A percentile compares a stretch with the other conserved stretches of the same genome.
Evolutionary conservation across 2,329 filamentous ascomycete species (phyloP).

Genomic region (Sclerotinia trifoliorum): DNA sequence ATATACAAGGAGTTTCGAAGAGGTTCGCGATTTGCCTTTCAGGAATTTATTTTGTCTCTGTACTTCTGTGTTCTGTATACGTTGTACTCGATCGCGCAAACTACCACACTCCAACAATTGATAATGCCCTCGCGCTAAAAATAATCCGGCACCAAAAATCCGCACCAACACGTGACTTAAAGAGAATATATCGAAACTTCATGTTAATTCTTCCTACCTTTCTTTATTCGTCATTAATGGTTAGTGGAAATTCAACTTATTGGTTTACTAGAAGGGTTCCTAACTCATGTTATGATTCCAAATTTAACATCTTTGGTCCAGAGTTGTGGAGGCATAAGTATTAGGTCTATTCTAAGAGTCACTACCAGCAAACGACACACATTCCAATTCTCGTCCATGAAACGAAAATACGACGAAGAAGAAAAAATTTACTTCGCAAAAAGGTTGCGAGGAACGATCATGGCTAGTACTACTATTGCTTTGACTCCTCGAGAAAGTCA

Average conservation of each 20-base stretch:
- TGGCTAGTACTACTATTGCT: slow-evolving; percentile 43
- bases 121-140: slow-evolving; percentile 18
- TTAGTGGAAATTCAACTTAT: background rate
- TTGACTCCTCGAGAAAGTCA: slow-evolving; percentile 71
- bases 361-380: slow-evolving; percentile 20
- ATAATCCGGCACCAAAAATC: slow-evolving; percentile 10
- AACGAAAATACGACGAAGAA: slow-evolving; percentile 41
- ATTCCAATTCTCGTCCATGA: slow-evolving; percentile 33
- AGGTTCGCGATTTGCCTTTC: background rate
- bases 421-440: slow-evolving; percentile 28
- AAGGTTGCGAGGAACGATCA: slow-evolving; percentile 26
- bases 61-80: background rate
- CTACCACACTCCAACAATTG: background rate
- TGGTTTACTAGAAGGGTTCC: background rate
- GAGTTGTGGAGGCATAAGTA: slow-evolving; percentile 12
- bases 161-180: background rate
- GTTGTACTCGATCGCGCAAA: slow-evolving; percentile 1
- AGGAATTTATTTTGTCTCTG: background rate
- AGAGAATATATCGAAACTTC: background rate
- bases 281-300: slow-evolving; percentile 7
- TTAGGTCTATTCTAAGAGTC: slow-evolving; percentile 24
- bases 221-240: background rate
- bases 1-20: slow-evolving; percentile 4
- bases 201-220: background rate
- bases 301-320: background rate